These are phyloP conservation scores for Medicago ruthenica DNA, from an alignment of 306 rosid species.

Conservation along the genomic window DNA sequence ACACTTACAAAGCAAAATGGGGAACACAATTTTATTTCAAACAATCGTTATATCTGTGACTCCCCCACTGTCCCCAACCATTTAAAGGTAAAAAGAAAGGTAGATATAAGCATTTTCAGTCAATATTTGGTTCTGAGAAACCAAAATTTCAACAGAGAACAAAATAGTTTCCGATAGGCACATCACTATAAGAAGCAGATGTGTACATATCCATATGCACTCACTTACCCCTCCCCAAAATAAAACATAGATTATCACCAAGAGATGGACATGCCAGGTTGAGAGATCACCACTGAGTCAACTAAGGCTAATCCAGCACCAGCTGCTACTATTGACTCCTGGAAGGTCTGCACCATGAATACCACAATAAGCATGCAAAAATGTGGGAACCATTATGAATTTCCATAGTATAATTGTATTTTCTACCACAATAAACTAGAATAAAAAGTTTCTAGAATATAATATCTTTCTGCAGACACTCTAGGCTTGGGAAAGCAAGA, in stretches of 20 bases:
- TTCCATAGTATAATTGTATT: slow-evolving; percentile 6
- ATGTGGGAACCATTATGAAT: slow-evolving; percentile 14
- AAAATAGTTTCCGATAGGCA: slow-evolving; percentile 14
- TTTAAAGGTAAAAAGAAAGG: slow-evolving; percentile 6
- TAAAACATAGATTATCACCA: slow-evolving; percentile 50
- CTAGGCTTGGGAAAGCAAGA: slow-evolving; percentile 30
- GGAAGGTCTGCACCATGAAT: slow-evolving; percentile 78
- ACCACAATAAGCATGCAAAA: slow-evolving; percentile 47
- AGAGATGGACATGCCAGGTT: slow-evolving; percentile 60
- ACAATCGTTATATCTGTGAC: not conserved
- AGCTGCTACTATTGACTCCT: slow-evolving; percentile 82
- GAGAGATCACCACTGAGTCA: slow-evolving; percentile 93
- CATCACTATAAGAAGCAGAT: slow-evolving; percentile 39
- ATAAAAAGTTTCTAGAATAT: slow-evolving; percentile 10
- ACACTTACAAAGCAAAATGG: slow-evolving; percentile 19
- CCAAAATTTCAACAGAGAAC: slow-evolving; percentile 31
- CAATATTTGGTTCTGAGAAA: slow-evolving; percentile 17
- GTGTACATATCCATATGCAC: slow-evolving; percentile 39
- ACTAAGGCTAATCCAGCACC: slow-evolving; percentile 88
- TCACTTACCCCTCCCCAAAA: slow-evolving; percentile 52
- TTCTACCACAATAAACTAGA: slow-evolving; percentile 25
- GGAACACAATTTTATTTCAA: slow-evolving; percentile 29
- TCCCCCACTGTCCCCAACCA: slow-evolving; percentile 27
- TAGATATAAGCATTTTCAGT: not conserved
- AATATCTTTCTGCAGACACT: slow-evolving; percentile 33